These are phyloP conservation scores for Cyathus striatus DNA, from an alignment of 768 basidiomycete species.

Conservation along the genomic window DNA sequence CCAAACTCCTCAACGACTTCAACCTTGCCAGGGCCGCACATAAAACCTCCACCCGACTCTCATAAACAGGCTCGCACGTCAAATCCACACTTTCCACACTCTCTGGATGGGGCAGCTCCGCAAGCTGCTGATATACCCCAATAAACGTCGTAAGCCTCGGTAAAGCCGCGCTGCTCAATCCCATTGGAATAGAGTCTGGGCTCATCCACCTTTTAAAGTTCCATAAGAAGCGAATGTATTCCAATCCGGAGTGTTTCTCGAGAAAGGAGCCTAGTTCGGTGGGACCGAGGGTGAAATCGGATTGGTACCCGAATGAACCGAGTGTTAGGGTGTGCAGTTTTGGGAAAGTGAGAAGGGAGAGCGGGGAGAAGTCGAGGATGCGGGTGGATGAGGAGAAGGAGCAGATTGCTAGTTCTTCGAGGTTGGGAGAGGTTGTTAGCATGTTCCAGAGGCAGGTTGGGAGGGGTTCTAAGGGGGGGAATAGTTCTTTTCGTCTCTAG, in stretches of 20 bases:
- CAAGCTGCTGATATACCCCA: conserved; percentile 45
- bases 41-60: too few relatives aligned
- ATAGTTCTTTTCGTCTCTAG: conserved; percentile 23
- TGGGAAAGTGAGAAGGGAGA: conserved; percentile 35
- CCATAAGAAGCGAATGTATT: conserved; percentile 42
- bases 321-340: conserved; percentile 38
- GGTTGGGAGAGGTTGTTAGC: conserved; percentile 37
- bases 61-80: too few relatives aligned
- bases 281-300: conserved; percentile 35
- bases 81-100: too few relatives aligned
- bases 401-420: conserved; percentile 45
- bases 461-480: conserved; percentile 32
- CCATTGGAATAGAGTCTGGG: too few relatives aligned
- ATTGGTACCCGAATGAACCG: conserved; percentile 44
- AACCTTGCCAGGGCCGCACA: too few relatives aligned
- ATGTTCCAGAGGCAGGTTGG: conserved; percentile 42
- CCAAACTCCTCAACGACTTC: too few relatives aligned
- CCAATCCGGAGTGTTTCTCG: conserved; percentile 29
- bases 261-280: conserved; percentile 32
- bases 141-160: conserved; percentile 35
- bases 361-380: conserved; percentile 35
- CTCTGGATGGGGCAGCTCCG: too few relatives aligned
- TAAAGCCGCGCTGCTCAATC: too few relatives aligned
- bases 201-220: conserved; percentile 47
- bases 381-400: conserved; percentile 43